A percentile compares a stretch with the other conserved stretches of the same genome.
Evolutionary conservation across 2,329 filamentous ascomycete genomes (phyloP).

Genomic region (Aspergillus terreus): DNA sequence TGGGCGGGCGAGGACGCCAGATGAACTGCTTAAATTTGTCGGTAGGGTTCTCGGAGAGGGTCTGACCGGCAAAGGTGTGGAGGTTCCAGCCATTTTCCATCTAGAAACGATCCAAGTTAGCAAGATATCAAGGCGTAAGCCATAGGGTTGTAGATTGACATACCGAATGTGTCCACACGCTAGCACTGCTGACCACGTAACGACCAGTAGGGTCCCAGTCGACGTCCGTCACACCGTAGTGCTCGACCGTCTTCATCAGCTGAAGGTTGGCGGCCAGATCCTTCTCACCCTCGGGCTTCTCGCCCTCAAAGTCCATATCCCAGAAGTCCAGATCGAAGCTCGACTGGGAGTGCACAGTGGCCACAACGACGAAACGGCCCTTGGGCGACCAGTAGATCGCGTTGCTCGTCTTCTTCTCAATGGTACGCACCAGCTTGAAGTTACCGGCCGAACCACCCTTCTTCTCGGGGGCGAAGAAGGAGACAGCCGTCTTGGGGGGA

Average conservation of each 20-base stretch:
- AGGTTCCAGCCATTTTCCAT: constrained; percentile 99
- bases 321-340: constrained; percentile 96
- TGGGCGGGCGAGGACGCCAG: constrained; percentile 88
- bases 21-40: constrained; percentile 98
- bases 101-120: constrained; percentile 44
- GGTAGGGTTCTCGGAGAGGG: constrained; percentile 82
- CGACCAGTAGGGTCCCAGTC: constrained; percentile 97
- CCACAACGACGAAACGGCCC: constrained; percentile 91
- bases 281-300: constrained; percentile 89
- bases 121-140: neutral
- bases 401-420: constrained; percentile 99
- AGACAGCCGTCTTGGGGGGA: constrained; percentile 86
- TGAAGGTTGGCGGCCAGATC: constrained; percentile 92
- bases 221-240: constrained; percentile 96
- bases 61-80: constrained; percentile 91
- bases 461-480: constrained; percentile 97
- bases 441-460: constrained; percentile 80
- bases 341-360: constrained; percentile 87
- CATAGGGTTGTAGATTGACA: constrained; percentile 34
- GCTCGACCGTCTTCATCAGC: constrained; percentile 87
- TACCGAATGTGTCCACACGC: constrained; percentile 93
- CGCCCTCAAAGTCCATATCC: constrained; percentile 96
- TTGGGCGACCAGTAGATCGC: constrained; percentile 98
- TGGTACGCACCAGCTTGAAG: constrained; percentile 91
- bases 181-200: constrained; percentile 89